A percentile compares a stretch with the other conserved stretches of the same genome.
phyloP scores from a whole-genome alignment of 306 rosid species.

The Comarum palustre region DNA sequence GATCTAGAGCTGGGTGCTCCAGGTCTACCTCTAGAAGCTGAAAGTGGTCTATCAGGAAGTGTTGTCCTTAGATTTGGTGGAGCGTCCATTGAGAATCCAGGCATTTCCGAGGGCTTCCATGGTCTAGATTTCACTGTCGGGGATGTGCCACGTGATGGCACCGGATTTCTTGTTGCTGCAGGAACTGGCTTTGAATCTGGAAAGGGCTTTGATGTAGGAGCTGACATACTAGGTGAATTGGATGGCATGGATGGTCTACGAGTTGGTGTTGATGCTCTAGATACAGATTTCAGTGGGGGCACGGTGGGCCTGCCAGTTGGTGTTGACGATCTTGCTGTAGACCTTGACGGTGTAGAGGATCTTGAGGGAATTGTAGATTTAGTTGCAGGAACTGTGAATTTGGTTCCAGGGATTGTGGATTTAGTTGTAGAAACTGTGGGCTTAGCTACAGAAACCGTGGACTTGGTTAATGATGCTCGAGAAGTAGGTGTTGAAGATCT shows the following conservation, averaged over 20 bases:
- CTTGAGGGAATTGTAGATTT: constrained; percentile 57
- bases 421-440: constrained; percentile 41
- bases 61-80: constrained; percentile 91
- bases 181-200: constrained; percentile 56
- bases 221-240: constrained; percentile 51
- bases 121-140: constrained; percentile 87
- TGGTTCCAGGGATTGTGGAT: constrained; percentile 38
- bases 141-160: constrained; percentile 78
- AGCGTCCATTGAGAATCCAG: constrained; percentile 85
- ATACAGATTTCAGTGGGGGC: constrained; percentile 68
- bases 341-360: constrained; percentile 84
- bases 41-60: constrained; percentile 79
- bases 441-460: constrained; percentile 47
- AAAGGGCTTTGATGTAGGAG: constrained; percentile 46
- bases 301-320: constrained; percentile 76
- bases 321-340: constrained; percentile 76
- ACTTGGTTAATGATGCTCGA: constrained; percentile 53
- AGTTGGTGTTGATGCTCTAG: constrained; percentile 90
- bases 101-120: constrained; percentile 96
- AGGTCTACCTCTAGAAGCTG: constrained; percentile 90
- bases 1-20: constrained; percentile 89
- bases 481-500: constrained; percentile 92
- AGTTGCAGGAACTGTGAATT: constrained; percentile 40
- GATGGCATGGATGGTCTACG: constrained; percentile 72
- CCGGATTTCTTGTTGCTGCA: constrained; percentile 46